phyloP scores from a whole-genome alignment of 768 basidiomycete genomes.

The Xanthoconium purpureum region DNA sequence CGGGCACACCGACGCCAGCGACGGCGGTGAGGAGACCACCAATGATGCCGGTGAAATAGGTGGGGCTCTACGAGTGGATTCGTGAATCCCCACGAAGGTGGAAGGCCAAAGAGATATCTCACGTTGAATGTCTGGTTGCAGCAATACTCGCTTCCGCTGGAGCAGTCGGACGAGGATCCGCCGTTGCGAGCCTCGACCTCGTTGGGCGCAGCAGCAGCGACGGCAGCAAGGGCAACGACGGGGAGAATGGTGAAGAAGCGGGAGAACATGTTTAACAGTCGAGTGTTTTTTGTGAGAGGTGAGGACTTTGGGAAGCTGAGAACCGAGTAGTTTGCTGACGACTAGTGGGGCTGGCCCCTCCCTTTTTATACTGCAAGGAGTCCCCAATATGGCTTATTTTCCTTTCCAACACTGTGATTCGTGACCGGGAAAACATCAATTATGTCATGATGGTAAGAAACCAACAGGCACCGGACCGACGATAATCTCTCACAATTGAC shows the following conservation, averaged over 20 bases:
- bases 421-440: too few species aligned
- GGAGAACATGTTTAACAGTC: conserved; percentile 3
- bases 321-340: background rate
- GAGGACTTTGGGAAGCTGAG: background rate
- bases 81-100: too few species aligned
- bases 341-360: background rate
- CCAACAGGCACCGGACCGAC: too few species aligned
- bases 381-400: background rate
- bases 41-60: background rate
- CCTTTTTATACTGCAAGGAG: background rate
- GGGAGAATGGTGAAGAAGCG: conserved; percentile 7
- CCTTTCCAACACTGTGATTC: too few species aligned
- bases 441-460: too few species aligned
- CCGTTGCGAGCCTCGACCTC: background rate
- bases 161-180: too few species aligned
- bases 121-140: too few species aligned
- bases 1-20: background rate
- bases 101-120: too few species aligned
- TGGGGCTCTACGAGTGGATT: background rate
- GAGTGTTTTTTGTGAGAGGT: background rate
- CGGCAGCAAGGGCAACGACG: conserved; percentile 5
- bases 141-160: too few species aligned
- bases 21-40: background rate
- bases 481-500: too few species aligned
- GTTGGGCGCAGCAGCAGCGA: conserved; percentile 4